phyloP scores from a whole-genome alignment of 495 filamentous ascomycete species.

The Penicillium pancosmium region DNA sequence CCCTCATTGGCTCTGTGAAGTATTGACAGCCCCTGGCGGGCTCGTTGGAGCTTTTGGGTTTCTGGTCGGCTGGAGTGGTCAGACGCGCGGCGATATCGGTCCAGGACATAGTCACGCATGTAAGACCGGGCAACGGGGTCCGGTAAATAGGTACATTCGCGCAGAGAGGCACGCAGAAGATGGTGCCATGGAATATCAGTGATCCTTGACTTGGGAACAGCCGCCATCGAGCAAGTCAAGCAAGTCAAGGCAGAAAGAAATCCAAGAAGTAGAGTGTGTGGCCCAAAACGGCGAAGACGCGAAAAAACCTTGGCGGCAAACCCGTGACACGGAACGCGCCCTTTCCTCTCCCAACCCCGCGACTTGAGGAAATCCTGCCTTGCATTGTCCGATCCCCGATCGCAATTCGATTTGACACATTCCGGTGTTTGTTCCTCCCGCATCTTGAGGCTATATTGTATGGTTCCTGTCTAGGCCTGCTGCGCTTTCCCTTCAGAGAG shows the following conservation, averaged over 20 bases:
- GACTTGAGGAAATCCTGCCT: conserved; percentile 23
- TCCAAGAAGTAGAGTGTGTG: conserved; percentile 17
- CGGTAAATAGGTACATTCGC: conserved; percentile 84
- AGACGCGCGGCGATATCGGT: conserved; percentile 53
- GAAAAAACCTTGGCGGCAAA: conserved; percentile 29
- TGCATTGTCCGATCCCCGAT: conserved; percentile 29
- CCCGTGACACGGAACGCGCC: conserved; percentile 39
- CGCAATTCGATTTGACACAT: conserved; percentile 21
- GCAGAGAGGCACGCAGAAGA: conserved; percentile 76
- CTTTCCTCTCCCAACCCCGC: conserved; percentile 31
- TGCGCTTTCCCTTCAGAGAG: conserved; percentile 31
- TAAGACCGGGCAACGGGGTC: conserved; percentile 66
- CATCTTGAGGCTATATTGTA: conserved; percentile 12
- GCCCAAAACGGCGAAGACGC: conserved; percentile 32
- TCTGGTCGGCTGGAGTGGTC: conserved; percentile 11
- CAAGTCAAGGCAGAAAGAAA: not conserved
- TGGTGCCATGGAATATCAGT: conserved; percentile 51
- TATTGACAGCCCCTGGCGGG: conserved; percentile 29
- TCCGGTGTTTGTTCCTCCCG: conserved; percentile 9
- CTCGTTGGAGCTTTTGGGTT: conserved; percentile 25
- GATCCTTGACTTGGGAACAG: conserved; percentile 6
- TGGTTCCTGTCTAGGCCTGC: conserved; percentile 22
- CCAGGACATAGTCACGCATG: conserved; percentile 57
- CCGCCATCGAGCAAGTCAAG: not conserved
- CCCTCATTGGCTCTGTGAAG: conserved; percentile 68